Evolutionary conservation across 1,284 basidiomycete genomes (phyloP).

Genomic region (Athelia sp.): DNA sequence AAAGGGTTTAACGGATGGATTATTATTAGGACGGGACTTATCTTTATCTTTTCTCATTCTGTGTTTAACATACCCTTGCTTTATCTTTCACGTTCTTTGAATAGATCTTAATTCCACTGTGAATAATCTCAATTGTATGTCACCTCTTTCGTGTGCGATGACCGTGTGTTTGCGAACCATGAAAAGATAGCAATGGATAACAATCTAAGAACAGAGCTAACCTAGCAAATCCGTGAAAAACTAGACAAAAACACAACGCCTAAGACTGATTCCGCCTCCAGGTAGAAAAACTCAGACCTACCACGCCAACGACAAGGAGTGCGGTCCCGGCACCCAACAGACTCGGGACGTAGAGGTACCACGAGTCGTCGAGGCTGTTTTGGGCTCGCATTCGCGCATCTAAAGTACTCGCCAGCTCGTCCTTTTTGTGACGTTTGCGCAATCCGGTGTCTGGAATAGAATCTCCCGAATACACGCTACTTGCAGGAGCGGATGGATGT

Average conservation of each 20-base stretch:
- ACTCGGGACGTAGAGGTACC: conserved; percentile 73
- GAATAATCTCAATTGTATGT: not conserved
- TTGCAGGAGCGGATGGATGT: conserved; percentile 30
- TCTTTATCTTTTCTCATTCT: not conserved
- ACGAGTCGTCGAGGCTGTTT: conserved; percentile 60
- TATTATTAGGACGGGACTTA: not conserved
- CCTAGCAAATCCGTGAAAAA: conserved; percentile 3
- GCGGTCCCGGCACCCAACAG: conserved; percentile 76
- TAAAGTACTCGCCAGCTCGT: conserved; percentile 45
- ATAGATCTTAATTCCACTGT: not conserved
- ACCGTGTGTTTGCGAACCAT: not conserved
- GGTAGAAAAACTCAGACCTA: conserved; percentile 70
- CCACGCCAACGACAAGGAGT: conserved; percentile 69
- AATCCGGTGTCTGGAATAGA: conserved; percentile 27
- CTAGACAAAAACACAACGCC: conserved; percentile 7
- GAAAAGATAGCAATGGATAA: not conserved
- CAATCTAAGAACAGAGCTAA: not conserved
- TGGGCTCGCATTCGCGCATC: conserved; percentile 32
- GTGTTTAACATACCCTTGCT: not conserved
- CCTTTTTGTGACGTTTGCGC: conserved; percentile 44
- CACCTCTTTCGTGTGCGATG: not conserved
- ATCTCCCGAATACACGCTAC: conserved; percentile 20
- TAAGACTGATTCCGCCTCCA: conserved; percentile 66
- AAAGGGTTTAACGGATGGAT: not conserved
- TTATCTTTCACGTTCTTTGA: not conserved